Evolutionary conservation across 768 basidiomycete species (phyloP), one percentile per base, ranked within the genome.

Genomic region (Cytidiella melzeri): DNA sequence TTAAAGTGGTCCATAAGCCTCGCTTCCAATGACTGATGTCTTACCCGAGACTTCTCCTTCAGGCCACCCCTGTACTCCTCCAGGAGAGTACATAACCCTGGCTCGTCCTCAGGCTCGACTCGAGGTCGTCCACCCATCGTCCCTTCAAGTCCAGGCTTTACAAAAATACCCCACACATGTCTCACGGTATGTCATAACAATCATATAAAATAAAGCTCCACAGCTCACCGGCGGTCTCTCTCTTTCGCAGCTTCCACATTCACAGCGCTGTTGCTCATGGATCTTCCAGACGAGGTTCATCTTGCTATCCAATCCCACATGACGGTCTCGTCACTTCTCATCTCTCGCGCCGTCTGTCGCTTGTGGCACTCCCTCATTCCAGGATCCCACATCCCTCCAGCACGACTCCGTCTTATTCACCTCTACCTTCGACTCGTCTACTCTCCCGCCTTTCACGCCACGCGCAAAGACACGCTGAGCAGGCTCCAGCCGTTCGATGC

Each of bases 391-490:
- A 46, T 64, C 51, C 45, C 40, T 7, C 42, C 53, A 5, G 42
- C 52, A 4, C 59, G 62, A 9, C 55, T 48, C 5, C 52, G 48
- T 18, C 54, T 64, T 11, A 56, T 64, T 28, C 44, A 56, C 11
- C 55, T 60, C 5, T 60, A 61, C 48, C 45, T 58, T 18, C 39
- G 48, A 19, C 51, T 45, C 19, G 43, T 60, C 12, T 21, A 41
- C 2, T 54, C 54, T 4, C 56, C 59, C 4, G 43, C 48, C 11
- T 64, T 62, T 47, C 34, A 47, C 20, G 45, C 50, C 1, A 51
- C 56, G 1, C 57, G 62, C 3, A 42, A 58, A 11, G 27, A 45
- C 26, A 20, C 60, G 21, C 38, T 60, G 21, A 37, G 45, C 13
- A 40, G 48, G 23, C 50, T 60, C 15, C 47, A 23, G 3, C 45